Evolutionary conservation across 1,139 yeast species (phyloP).

Genomic region (Hansenula lynferdii): DNA sequence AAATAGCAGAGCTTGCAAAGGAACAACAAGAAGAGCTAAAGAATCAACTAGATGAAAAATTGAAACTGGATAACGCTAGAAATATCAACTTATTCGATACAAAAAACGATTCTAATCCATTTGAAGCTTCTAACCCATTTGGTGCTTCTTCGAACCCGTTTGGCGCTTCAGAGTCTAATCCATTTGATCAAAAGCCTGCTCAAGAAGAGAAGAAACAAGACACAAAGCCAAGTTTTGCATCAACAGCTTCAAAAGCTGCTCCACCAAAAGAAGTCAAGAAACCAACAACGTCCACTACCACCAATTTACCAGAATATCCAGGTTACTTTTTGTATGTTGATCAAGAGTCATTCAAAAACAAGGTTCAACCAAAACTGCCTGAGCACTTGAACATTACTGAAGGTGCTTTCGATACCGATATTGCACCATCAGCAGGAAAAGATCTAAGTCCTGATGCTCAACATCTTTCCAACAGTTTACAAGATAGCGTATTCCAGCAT

Average conservation of each 20-base stretch:
- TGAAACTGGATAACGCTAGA: conserved; percentile 37
- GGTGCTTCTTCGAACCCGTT: conserved; percentile 28
- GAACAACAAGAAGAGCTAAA: conserved; percentile 35
- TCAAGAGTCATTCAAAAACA: conserved; percentile 47
- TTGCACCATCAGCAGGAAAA: conserved; percentile 21
- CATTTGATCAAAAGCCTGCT: conserved; percentile 22
- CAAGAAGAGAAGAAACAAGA: conserved; percentile 4
- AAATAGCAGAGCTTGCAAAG: conserved; percentile 35
- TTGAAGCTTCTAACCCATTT: conserved; percentile 36
- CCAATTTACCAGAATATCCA: conserved; percentile 44
- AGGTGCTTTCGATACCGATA: conserved; percentile 30
- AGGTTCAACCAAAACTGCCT: conserved; percentile 29
- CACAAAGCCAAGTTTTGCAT: conserved; percentile 12
- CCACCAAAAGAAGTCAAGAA: conserved; percentile 17
- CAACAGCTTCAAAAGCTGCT: conserved; percentile 20
- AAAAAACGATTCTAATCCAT: conserved; percentile 29
- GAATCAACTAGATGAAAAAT: conserved; percentile 36
- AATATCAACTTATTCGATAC: conserved; percentile 30
- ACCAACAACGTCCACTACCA: conserved; percentile 18
- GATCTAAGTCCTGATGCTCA: conserved; percentile 29
- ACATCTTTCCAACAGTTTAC: conserved; percentile 41
- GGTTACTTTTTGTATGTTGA: conserved; percentile 70
- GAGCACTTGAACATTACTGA: conserved; percentile 39
- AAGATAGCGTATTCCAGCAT: conserved; percentile 69
- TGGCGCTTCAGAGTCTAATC: conserved; percentile 20